Base-by-base conservation (phyloP, 2,329 filamentous ascomycete genomes). In the Talaromyces sp. region DNA sequence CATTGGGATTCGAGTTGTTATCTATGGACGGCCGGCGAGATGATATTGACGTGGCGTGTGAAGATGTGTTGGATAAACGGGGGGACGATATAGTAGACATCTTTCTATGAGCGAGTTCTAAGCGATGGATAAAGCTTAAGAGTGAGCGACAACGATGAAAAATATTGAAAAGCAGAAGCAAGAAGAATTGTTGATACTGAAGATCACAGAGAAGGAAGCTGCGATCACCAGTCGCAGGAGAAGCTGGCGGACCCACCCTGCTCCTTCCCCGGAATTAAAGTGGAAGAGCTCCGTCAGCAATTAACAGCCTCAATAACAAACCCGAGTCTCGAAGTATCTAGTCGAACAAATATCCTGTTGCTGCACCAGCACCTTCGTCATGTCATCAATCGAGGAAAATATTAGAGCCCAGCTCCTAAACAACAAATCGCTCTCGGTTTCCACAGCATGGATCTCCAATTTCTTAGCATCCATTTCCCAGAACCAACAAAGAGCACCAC, bases 1-100 rank as follows among this genome's bases (percentile, higher is more conserved):
- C 92, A 64, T 86, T 86, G 39, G 35, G 27, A 41, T 47, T 49
- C 22, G 47, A 5, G 43, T 84, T 80, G 64, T 80, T 80, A 70
- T 93, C 90, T 76, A 91, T 83, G 41, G 90, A 93, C 4, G 90
- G 89, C 13, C 92, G 90, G 43, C 86, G 84, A 39, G 92, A 95
- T 45, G 89, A 90, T 7, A 89, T 89, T 0, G 91, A 90, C 3
- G 89, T 89, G 8, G 87, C 80, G 49, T 80, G 82, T 74, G 73
- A 87, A 75, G 73, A 86, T 80, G 72, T 88, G 81, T 79, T 86
- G 75, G 83, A 88, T 49, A 79, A 85, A 69, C 79, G 86, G 63
- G 80, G 89, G 72, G 86, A 87, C 39, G 85, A 84, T 69, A 87
- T 81, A 1, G 84, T 85, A 1, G 86, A 86, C 86, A 87, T 68